These are phyloP conservation scores for Furcasterigmium sp. DNA, from an alignment of 2,329 filamentous ascomycete genomes.

Conservation along the genomic window DNA sequence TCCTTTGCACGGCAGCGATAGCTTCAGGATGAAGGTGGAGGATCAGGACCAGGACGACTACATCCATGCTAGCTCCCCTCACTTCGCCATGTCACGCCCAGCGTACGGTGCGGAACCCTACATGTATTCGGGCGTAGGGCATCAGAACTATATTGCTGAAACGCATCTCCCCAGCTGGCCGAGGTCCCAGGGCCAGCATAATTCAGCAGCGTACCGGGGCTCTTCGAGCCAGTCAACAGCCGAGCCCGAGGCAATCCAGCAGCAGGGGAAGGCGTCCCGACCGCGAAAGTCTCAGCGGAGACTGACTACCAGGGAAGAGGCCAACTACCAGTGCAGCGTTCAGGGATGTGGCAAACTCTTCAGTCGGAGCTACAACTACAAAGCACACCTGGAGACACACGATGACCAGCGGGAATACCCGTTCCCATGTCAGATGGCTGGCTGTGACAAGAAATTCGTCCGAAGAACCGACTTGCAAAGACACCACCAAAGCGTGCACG, in stretches of 20 bases:
- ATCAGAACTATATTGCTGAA: constrained; percentile 6
- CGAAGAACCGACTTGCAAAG: constrained; percentile 72
- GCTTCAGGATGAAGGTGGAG: constrained; percentile 13
- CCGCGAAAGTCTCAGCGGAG: constrained; percentile 38
- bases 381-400: constrained; percentile 80
- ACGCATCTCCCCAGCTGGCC: constrained; percentile 25
- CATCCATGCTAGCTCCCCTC: constrained; percentile 14
- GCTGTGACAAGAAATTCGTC: constrained; percentile 72
- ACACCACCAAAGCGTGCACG: constrained; percentile 63
- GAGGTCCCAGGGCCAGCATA: constrained; percentile 28
- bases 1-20: background rate
- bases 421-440: constrained; percentile 58
- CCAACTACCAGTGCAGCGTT: constrained; percentile 64
- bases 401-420: constrained; percentile 67
- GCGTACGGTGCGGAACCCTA: constrained; percentile 17
- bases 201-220: constrained; percentile 7
- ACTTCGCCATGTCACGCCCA: constrained; percentile 3
- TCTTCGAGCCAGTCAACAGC: constrained; percentile 19
- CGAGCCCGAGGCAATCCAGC: constrained; percentile 9
- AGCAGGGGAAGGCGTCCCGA: constrained; percentile 17
- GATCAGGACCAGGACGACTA: constrained; percentile 36
- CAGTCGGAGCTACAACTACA: constrained; percentile 80
- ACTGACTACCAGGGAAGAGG: constrained; percentile 61
- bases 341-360: constrained; percentile 73
- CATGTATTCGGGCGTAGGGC: background rate